These are phyloP conservation scores for Erigeron philadelphicus DNA, from an alignment of 140 eudicot species.

Conservation along the genomic window DNA sequence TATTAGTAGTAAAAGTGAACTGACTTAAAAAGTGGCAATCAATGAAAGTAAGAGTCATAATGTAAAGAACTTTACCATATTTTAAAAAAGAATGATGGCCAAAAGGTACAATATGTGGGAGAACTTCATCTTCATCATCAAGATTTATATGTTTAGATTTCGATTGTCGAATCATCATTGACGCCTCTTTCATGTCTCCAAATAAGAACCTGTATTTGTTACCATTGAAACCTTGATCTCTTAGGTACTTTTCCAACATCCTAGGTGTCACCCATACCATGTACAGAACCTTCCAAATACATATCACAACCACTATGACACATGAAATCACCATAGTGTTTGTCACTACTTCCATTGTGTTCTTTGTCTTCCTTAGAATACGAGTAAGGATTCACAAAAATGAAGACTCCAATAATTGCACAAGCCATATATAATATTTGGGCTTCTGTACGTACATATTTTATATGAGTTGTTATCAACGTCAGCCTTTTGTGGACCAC, in stretches of 20 bases:
- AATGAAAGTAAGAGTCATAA: too few species aligned
- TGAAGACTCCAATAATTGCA: too few species aligned
- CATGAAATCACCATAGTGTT: slow-evolving; percentile 23
- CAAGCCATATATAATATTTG: too few species aligned
- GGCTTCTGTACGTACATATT: too few species aligned
- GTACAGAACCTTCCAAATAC: slow-evolving; percentile 32
- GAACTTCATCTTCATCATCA: slow-evolving; percentile 21
- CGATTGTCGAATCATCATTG: slow-evolving; percentile 8
- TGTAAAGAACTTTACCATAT: slow-evolving; percentile 22
- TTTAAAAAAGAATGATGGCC: slow-evolving; percentile 15
- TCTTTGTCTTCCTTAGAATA: too few species aligned
- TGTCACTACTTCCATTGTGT: slow-evolving; percentile 20
- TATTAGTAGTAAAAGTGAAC: too few species aligned
- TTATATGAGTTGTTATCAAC: too few species aligned
- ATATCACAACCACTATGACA: slow-evolving; percentile 26
- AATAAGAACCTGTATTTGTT: slow-evolving; percentile 30
- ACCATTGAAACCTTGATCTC: slow-evolving; percentile 34
- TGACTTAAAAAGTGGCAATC: too few species aligned
- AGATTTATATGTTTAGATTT: slow-evolving; percentile 28
- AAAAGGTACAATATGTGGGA: slow-evolving; percentile 18
- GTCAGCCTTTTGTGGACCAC: too few species aligned
- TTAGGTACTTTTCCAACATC: slow-evolving; percentile 28
- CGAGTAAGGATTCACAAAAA: too few species aligned
- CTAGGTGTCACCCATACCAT: slow-evolving; percentile 33
- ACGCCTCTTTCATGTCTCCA: slow-evolving; percentile 35